Percentiles rank a stretch among this genome's conserved stretches.
Evolutionary conservation across 2,329 filamentous ascomycete species (phyloP).

Genomic region (Phaeosphaeriaceae sp.): DNA sequence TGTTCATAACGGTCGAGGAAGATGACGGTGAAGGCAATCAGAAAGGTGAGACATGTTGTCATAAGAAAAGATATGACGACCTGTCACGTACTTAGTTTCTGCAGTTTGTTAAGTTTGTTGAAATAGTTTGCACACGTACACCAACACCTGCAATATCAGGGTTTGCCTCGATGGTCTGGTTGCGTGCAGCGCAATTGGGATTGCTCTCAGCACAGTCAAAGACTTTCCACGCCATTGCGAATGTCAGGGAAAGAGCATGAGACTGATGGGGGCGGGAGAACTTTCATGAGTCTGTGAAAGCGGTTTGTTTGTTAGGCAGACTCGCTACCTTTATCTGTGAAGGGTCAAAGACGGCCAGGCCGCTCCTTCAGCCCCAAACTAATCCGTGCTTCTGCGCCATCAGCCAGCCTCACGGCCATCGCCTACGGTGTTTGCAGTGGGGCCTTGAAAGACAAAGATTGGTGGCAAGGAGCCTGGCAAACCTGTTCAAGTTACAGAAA

Average conservation of each 20-base stretch:
- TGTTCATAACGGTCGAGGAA: conserved; percentile 35
- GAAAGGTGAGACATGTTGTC: conserved; percentile 37
- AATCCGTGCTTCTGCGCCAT: conserved; percentile 5
- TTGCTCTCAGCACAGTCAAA: conserved; percentile 26
- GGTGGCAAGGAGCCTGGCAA: not conserved
- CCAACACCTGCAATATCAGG: conserved; percentile 40
- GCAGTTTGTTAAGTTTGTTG: too few species aligned
- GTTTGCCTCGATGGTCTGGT: conserved; percentile 28
- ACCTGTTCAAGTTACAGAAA: not conserved
- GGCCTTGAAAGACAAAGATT: not conserved
- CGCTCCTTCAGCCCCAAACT: conserved; percentile 7
- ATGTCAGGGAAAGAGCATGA: not conserved
- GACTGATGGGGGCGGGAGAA: not conserved
- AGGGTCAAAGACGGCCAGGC: conserved; percentile 1
- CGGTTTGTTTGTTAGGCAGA: not conserved
- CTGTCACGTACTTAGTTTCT: conserved; percentile 16
- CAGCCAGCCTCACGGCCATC: conserved; percentile 5
- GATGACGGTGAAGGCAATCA: conserved; percentile 35
- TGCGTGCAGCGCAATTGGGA: conserved; percentile 15
- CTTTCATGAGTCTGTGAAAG: not conserved
- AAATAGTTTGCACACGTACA: too few species aligned
- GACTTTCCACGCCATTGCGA: conserved; percentile 21
- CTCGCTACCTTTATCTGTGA: not conserved
- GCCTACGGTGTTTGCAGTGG: not conserved
- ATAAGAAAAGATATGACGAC: conserved; percentile 35